Evolutionary conservation across 768 basidiomycete species (phyloP), one percentile per base, ranked within the genome.

Genomic region (Phallus indusiatus): DNA sequence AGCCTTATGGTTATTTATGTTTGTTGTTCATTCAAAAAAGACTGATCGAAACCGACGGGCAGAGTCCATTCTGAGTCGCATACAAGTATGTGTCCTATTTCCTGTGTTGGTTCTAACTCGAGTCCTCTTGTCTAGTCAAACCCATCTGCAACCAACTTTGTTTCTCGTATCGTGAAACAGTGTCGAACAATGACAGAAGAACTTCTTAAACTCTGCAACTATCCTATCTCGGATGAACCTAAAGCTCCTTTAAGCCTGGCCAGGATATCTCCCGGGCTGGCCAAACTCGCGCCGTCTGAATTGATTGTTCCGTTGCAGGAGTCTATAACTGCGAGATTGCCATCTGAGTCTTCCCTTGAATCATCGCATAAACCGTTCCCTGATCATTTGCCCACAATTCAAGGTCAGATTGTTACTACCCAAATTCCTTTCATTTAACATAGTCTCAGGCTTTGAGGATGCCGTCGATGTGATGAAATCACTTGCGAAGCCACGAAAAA

Each of bases 281-380:
- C 75, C 21, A 68, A 67, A 20, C 72, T 88, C 21, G 81, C 82
- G n/a, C 78, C 75, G 17, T 86, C 83, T 17, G 73, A 75, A 3
- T 72, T 97, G 65, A 86, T 98, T 56, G 85, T 98, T 35, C 96
- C 96, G 0, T 75, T 97, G 5, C 95, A 97, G 73, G 89, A 92
- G 67, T 94, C 91, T 0, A 77, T 99, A 56, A 96, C 88, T 0
- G 92, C 88, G 16, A 85, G 78, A 55, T 75, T 98, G n/a, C 96
- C 96, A 0, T 83, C 90, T 5, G 77, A 82, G 5, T 83, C 88
- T 0, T 73, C 70, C 73, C 47, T 75, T 74, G 46, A 79, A 84
- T 49, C 81, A 82, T 9, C 71, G 0, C 83, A 95, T 68, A 80
- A 85, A 61, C 93, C 95, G 0, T 98, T 98, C 71, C 89, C 92